Conservation (phyloP, 169 alveolate species). For the Amoebophrya sp. region DNA sequence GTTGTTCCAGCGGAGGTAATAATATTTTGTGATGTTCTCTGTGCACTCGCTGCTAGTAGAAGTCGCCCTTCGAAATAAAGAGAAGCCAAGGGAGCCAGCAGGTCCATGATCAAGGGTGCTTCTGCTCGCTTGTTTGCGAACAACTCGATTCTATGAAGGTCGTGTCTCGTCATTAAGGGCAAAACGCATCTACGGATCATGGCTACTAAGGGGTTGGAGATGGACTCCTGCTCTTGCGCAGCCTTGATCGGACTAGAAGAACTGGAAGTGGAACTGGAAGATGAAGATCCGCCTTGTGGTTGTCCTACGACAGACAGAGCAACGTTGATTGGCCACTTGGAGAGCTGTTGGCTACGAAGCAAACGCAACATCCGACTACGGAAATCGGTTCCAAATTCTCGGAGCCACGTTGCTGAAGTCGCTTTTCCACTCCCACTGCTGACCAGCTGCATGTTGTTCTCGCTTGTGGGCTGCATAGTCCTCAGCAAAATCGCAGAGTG, state of each 20-base stretch:
- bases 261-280: background rate
- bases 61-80: background rate
- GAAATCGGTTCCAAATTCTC: conserved; percentile 45
- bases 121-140: conserved; percentile 17
- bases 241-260: background rate
- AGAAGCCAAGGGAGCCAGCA: background rate
- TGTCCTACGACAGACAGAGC: conserved; percentile 44
- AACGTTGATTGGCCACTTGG: conserved; percentile 37
- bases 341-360: conserved; percentile 35
- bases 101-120: background rate
- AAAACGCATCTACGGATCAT: too few relatives aligned
- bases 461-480: background rate
- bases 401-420: conserved; percentile 24
- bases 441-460: background rate
- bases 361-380: conserved; percentile 45
- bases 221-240: background rate
- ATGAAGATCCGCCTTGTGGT: background rate
- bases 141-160: background rate
- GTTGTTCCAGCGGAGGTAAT: too few relatives aligned
- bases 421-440: background rate
- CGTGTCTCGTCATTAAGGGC: background rate
- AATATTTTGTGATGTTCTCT: too few relatives aligned
- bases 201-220: too few relatives aligned
- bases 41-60: background rate
- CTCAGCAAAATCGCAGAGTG: conserved; percentile 84